Percentiles rank a stretch among this genome's conserved stretches.
These are phyloP conservation scores for Craterostigma plantagineum DNA, from an alignment of 257 asterid species.

Conservation along the genomic window DNA sequence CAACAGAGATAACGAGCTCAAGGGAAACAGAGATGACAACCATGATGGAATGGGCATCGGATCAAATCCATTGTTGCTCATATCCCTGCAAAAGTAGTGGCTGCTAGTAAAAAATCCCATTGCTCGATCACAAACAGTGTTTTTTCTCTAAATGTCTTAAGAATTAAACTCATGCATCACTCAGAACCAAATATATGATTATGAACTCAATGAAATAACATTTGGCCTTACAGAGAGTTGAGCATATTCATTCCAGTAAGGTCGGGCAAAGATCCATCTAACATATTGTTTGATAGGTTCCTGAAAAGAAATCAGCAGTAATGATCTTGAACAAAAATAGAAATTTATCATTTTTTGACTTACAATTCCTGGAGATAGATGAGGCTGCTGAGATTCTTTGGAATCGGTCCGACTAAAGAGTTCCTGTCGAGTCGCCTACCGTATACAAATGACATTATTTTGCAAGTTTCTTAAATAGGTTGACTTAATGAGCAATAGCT, in stretches of 20 bases:
- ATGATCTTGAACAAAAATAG: not conserved
- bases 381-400: slow-evolving; percentile 47
- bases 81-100: slow-evolving; percentile 37
- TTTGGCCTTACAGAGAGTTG: slow-evolving; percentile 45
- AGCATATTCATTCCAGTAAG: slow-evolving; percentile 44
- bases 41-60: slow-evolving; percentile 38
- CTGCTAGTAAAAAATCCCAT: not conserved
- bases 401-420: slow-evolving; percentile 38
- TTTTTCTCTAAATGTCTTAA: not conserved
- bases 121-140: not conserved
- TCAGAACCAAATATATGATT: not conserved
- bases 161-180: too few relatives aligned
- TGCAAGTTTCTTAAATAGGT: too few relatives aligned
- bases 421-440: slow-evolving; percentile 69
- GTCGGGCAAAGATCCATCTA: slow-evolving; percentile 73
- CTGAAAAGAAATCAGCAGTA: slow-evolving; percentile 20
- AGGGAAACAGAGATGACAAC: slow-evolving; percentile 40
- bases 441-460: slow-evolving; percentile 8
- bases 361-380: slow-evolving; percentile 42
- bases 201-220: too few relatives aligned
- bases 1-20: too few relatives aligned
- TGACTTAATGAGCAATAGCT: too few relatives aligned
- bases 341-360: slow-evolving; percentile 11
- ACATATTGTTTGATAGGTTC: slow-evolving; percentile 45
- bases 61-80: slow-evolving; percentile 63